Conservation (phyloP, 352 stramenopile species). For the Phytophthora quininea region DNA sequence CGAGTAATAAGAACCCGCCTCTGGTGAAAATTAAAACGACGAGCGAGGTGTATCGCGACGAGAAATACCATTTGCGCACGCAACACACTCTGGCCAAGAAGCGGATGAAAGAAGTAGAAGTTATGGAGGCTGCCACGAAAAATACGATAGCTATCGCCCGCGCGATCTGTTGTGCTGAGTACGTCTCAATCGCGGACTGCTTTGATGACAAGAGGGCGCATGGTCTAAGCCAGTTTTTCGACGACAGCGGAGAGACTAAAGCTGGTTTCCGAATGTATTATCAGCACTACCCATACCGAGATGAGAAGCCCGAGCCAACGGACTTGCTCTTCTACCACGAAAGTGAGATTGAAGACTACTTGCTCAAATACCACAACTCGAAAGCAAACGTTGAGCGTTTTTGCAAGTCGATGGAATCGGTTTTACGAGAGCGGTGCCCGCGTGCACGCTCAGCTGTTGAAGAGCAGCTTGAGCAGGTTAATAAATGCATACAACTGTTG, state of each 20-base stretch:
- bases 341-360: slow-evolving; percentile 72
- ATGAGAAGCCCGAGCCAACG: slow-evolving; percentile 54
- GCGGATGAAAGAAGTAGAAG: slow-evolving; percentile 55
- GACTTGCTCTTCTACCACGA: slow-evolving; percentile 69
- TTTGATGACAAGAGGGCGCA: slow-evolving; percentile 56
- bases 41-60: slow-evolving; percentile 62
- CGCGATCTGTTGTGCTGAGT: slow-evolving; percentile 52
- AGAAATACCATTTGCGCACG: slow-evolving; percentile 64
- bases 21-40: slow-evolving; percentile 59
- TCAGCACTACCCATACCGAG: slow-evolving; percentile 51
- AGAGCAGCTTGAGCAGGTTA: slow-evolving; percentile 55
- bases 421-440: slow-evolving; percentile 64
- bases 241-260: slow-evolving; percentile 49
- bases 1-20: slow-evolving; percentile 6
- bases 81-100: slow-evolving; percentile 50
- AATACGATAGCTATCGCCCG: slow-evolving; percentile 69
- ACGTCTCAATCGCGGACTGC: slow-evolving; percentile 52
- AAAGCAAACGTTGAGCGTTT: slow-evolving; percentile 46
- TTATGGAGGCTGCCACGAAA: slow-evolving; percentile 64
- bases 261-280: slow-evolving; percentile 74
- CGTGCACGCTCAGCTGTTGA: slow-evolving; percentile 47
- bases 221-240: slow-evolving; percentile 55
- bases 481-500: slow-evolving; percentile 56
- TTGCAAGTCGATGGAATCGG: slow-evolving; percentile 60
- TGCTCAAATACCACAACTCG: slow-evolving; percentile 62